Percentiles rank a stretch among this genome's conserved stretches.
phyloP scores from a whole-genome alignment of 2,329 filamentous ascomycete genomes.

The Hypoxylon sp. region DNA sequence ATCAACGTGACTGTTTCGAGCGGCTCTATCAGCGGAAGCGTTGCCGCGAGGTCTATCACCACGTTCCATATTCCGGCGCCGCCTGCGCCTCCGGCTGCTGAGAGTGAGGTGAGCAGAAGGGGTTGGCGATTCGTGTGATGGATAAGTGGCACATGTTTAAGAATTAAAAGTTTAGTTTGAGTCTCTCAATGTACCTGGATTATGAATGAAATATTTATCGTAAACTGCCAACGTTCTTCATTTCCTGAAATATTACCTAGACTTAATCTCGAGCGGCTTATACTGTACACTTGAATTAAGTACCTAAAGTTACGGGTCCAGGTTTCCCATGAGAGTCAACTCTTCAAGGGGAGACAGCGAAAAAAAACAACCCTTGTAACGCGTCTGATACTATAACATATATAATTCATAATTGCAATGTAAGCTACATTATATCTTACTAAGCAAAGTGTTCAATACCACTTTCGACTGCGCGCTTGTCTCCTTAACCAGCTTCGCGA shows the following conservation, averaged over 20 bases:
- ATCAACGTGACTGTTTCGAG: conserved; percentile 44
- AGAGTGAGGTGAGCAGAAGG: conserved; percentile 17
- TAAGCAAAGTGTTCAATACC: conserved; percentile 76
- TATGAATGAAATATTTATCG: conserved; percentile 14
- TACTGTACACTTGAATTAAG: background rate
- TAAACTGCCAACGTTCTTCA: background rate
- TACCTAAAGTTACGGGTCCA: background rate
- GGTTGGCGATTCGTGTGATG: conserved; percentile 32
- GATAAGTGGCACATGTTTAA: background rate
- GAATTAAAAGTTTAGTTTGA: conserved; percentile 3
- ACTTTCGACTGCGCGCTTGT: conserved; percentile 78
- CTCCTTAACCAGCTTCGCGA: conserved; percentile 85
- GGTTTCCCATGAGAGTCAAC: no score
- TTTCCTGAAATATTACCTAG: background rate
- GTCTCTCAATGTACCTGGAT: background rate
- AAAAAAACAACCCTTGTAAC: no score
- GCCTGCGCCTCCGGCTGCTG: conserved; percentile 35
- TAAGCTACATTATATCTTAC: conserved; percentile 63
- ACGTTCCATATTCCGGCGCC: conserved; percentile 47
- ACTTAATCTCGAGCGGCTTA: background rate
- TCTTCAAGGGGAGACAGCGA: no score
- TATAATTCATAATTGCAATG: no score
- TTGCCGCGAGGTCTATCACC: conserved; percentile 50
- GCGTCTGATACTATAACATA: background rate
- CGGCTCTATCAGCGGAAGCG: conserved; percentile 46